These are phyloP conservation scores for Fusarium penzigii DNA, from an alignment of 2,329 filamentous ascomycete species.

Conservation along the genomic window DNA sequence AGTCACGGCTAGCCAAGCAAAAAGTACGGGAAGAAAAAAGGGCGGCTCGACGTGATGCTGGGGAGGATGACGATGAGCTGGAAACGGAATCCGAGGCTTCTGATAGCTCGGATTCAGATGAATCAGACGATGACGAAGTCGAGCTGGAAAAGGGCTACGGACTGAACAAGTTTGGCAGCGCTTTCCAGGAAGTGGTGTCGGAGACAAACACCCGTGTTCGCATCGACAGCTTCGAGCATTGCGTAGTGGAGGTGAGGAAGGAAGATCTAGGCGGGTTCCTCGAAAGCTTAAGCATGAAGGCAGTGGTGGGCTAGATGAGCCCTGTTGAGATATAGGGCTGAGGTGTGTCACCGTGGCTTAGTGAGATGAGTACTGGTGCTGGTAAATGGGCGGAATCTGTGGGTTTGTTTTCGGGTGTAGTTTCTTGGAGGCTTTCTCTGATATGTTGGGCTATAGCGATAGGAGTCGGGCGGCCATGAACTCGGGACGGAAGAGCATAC, in stretches of 20 bases:
- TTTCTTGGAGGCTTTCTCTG: neutral
- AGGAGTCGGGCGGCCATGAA: neutral
- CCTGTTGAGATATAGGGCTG: neutral
- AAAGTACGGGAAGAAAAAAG: conserved; percentile 62
- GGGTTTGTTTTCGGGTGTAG: neutral
- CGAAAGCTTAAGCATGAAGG: conserved; percentile 89
- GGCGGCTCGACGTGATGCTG: conserved; percentile 53
- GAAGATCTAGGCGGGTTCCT: conserved; percentile 90
- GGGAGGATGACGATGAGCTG: conserved; percentile 49
- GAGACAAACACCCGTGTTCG: conserved; percentile 88
- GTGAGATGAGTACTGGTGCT: neutral
- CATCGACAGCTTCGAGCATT: conserved; percentile 97
- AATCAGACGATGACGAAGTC: conserved; percentile 54
- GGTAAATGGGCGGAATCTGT: neutral
- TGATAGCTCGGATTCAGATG: conserved; percentile 44
- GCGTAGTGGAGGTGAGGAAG: conserved; percentile 96
- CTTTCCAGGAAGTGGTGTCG: conserved; percentile 91
- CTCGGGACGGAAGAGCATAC: neutral
- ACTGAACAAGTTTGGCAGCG: conserved; percentile 87
- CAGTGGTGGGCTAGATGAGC: conserved; percentile 63
- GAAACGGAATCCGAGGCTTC: conserved; percentile 47
- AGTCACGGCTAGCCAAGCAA: conserved; percentile 56
- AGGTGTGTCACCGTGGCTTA: neutral
- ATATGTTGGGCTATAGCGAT: neutral
- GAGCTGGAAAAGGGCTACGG: conserved; percentile 67